These are phyloP conservation scores for Glomus cerebriforme DNA, from an alignment of 192 early-diverging fungal genomes.

Conservation along the genomic window DNA sequence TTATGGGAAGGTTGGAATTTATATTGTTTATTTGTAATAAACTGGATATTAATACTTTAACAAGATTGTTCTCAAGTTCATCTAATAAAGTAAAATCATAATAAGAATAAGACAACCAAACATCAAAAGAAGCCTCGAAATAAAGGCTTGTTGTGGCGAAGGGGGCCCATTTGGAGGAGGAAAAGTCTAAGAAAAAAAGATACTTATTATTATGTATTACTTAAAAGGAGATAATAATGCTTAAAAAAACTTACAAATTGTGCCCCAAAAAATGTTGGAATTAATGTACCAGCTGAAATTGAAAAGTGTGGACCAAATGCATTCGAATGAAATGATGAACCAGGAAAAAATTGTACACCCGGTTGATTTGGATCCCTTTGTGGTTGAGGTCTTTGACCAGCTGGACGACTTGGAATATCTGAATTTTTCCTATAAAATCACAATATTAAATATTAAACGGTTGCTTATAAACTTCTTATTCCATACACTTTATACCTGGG, in stretches of 20 bases:
- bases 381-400: constrained; percentile 75
- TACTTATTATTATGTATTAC: background rate
- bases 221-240: constrained; percentile 4
- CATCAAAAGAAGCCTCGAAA: constrained; percentile 83
- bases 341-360: constrained; percentile 50
- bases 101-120: constrained; percentile 45
- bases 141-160: constrained; percentile 72
- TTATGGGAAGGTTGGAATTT: background rate
- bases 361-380: constrained; percentile 56
- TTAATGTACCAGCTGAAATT: constrained; percentile 68
- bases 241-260: constrained; percentile 45
- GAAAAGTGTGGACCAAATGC: constrained; percentile 58
- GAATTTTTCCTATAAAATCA: constrained; percentile 32
- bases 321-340: constrained; percentile 59
- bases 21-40: background rate
- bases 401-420: constrained; percentile 70
- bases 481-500: constrained; percentile 51
- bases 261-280: constrained; percentile 73
- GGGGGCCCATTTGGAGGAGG: constrained; percentile 41
- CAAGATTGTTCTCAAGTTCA: background rate
- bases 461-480: background rate
- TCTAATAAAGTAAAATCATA: constrained; percentile 21
- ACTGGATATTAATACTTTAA: background rate
- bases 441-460: background rate
- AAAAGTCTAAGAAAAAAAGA: constrained; percentile 28